Base-by-base conservation (phyloP, 2,329 filamentous ascomycete species). In the Clarireedia homoeocarpa region DNA sequence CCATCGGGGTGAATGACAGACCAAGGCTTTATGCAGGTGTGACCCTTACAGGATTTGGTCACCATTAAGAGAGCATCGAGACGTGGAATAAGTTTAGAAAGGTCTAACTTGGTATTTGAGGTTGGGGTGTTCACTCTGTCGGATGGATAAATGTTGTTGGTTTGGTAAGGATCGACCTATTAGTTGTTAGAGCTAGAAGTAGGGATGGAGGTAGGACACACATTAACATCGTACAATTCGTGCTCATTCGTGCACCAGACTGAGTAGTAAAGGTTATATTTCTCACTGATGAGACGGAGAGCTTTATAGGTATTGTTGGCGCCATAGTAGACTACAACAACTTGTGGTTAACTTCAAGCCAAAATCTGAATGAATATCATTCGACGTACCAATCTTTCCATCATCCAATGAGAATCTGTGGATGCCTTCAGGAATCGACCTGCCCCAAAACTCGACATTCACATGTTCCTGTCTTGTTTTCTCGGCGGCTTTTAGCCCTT, bases 181-280 rank as follows among this genome's bases (percentile, higher is more conserved):
- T 27, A 20, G 30, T 40, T 4, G 9, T 34, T 34, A 34, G 42
- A 51, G 48, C 54, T 38, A 55, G 49, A 24, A 14, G 36, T 4
- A 17, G 23, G 3, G 27, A 9, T 26, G 48, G 4, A n/a, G n/a
- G 4, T 30, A 5, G 40, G 23, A 63, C 71, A 58, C 66, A 79
- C 81, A 63, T 73, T 77, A 40, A 85, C 63, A 59, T 87, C 77
- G 65, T 87, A 88, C 2, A 86, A 74, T 66, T 88, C 84, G 55
- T 81, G 79, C 63, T 86, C 83, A 51, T 82, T 82, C 14, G 71
- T 85, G 64, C 85, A 88, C 84, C 84, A 88, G 0, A 86, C 81
- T 0, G 82, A 77, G 63, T 88, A 88, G 59, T 83, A 81, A 5
- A 87, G 66, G 62, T 78, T 81, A 63, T 86, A 87, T 4, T 71